Evolutionary conservation across 148 eudicot genomes (phyloP).

Genomic region (Rhododendron williamsianum): DNA sequence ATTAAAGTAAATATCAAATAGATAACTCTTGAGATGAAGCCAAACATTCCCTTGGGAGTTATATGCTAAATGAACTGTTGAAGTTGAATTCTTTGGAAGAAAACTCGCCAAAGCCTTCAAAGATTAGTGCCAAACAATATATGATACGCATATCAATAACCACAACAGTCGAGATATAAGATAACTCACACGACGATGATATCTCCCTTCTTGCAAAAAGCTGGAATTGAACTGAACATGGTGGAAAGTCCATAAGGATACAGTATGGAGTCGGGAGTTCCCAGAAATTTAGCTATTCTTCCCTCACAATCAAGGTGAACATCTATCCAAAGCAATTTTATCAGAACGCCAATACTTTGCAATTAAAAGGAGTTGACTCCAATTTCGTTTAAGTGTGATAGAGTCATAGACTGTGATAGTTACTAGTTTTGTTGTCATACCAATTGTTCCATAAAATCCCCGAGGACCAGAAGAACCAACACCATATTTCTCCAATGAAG

Average conservation of each 20-base stretch:
- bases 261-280: conserved; percentile 89
- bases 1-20: neutral
- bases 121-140: neutral
- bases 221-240: conserved; percentile 94
- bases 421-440: conserved; percentile 29
- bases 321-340: conserved; percentile 35
- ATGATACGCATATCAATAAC: neutral
- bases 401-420: neutral
- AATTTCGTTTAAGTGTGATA: neutral
- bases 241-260: conserved; percentile 97
- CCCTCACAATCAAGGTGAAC: conserved; percentile 98
- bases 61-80: neutral
- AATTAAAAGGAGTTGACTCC: neutral
- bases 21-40: neutral
- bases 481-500: conserved; percentile 89
- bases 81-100: neutral
- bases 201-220: conserved; percentile 95
- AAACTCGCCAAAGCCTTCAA: neutral
- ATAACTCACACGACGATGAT: conserved; percentile 78
- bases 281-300: conserved; percentile 82
- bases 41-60: neutral
- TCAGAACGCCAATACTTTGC: neutral
- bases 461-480: conserved; percentile 99
- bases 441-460: conserved; percentile 96
- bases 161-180: neutral